phyloP scores from a whole-genome alignment of 495 filamentous ascomycete genomes.

The Xylaria sp. region DNA sequence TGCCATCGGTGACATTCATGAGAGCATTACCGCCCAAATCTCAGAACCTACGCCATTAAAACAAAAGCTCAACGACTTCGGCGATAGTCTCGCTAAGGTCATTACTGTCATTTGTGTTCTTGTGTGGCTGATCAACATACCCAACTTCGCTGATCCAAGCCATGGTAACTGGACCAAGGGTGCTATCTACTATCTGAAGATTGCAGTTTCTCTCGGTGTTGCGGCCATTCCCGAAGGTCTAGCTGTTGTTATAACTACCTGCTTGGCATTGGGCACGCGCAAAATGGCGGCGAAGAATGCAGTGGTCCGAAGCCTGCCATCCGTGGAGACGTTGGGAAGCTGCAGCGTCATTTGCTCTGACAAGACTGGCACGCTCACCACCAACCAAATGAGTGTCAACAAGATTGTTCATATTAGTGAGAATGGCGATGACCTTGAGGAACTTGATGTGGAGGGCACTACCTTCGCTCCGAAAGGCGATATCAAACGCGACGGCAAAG shows the following conservation, averaged over 20 bases:
- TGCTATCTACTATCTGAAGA: conserved; percentile 99
- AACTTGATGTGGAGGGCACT: conserved; percentile 90
- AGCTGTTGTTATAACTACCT: conserved; percentile 97
- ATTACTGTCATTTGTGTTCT: conserved; percentile 96
- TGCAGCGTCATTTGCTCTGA: conserved; percentile 99
- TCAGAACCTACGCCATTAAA: conserved; percentile 97
- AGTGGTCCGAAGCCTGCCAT: conserved; percentile 92
- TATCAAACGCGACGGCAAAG: conserved; percentile 70
- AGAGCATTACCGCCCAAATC: conserved; percentile 97
- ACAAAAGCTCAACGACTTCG: conserved; percentile 98
- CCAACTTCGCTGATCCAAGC: conserved; percentile 92
- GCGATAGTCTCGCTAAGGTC: conserved; percentile 94
- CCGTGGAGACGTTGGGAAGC: conserved; percentile 97
- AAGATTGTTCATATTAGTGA: conserved; percentile 85
- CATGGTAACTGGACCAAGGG: conserved; percentile 97
- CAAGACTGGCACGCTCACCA: conserved; percentile 98
- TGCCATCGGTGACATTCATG: conserved; percentile 98
- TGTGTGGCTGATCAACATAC: conserved; percentile 98
- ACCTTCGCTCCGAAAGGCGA: conserved; percentile 88
- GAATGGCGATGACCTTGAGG: conserved; percentile 77
- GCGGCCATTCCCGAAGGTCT: conserved; percentile 97
- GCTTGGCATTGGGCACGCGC: conserved; percentile 90
- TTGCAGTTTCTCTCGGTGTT: conserved; percentile 97
- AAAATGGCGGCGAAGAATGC: conserved; percentile 99
- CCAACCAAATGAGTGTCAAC: conserved; percentile 99